Base-by-base conservation (phyloP, 139 green algal genomes). In the Volvox reticuliferus region DNA sequence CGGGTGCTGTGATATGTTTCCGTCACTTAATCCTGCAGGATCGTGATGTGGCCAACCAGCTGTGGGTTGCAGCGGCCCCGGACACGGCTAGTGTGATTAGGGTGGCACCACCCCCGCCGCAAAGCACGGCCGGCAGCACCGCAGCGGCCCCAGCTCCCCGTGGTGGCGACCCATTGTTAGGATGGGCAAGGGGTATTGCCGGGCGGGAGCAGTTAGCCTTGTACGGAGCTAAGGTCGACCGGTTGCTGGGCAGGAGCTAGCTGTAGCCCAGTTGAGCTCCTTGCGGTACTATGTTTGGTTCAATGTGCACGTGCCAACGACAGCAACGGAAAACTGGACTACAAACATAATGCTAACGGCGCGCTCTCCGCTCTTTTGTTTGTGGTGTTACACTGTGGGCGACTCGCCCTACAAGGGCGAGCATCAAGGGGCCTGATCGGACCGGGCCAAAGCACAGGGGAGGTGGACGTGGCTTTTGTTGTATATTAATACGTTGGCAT, bases 31-130 rank as follows among this genome's bases (percentile, higher is more conserved):
- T 87, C 35, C 75, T 92, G 71, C 55, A 87, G 32, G 35, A 68
- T 6, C 50, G 77, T 0, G 89, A 92, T 62, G 55, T 17, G 61
- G n/a, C 28, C 24, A 79, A 88, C 30, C 68, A 75, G 55, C 50
- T 92, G 82, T 92, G 89, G 89, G 68, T 86, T 35, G 89, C 89
- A 12, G 67, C 65, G 2, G 89, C 89, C 0, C 33, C 89, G 9
- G 89, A 92, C 89, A 86, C 75, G 12, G 18, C 73, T 16, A 78
- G 50, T 21, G 5, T 90, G 1, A 33, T 50, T 9, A 62, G 85
- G 24, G 18, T 82, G 36, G 85, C 85, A 18, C 17, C 69, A 50
- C 69, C 85, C 69, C 85, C 68, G 28, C 22, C 37, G 28, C n/a
- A 26, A 14, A 35, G 67, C 28, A 69, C 30, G 24, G 26, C 12